Percentiles rank a stretch among this genome's conserved stretches.
Conservation (phyloP, 2,329 filamentous ascomycete genomes). For the Ilyonectria sp. region DNA sequence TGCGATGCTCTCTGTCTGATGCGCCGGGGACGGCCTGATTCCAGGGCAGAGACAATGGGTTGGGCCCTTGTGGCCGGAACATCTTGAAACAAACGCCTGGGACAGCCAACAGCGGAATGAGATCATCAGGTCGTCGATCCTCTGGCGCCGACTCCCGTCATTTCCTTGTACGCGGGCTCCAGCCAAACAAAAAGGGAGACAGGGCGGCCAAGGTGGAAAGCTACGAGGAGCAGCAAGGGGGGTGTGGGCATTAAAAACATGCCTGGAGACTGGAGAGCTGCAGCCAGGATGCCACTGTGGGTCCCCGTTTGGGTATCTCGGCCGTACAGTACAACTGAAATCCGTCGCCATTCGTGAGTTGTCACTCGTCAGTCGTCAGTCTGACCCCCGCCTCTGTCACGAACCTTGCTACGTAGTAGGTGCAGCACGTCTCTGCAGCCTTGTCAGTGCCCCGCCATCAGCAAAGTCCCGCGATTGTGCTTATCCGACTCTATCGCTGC, state of each 20-base stretch:
- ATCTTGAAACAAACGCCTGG: conserved; percentile 51
- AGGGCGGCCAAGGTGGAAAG: conserved; percentile 22
- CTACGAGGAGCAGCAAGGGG: conserved; percentile 23
- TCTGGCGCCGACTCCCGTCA: conserved; percentile 49
- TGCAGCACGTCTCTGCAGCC: conserved; percentile 45
- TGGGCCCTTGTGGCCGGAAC: conserved; percentile 24
- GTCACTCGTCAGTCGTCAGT: conserved; percentile 38
- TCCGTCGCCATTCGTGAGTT: conserved; percentile 36
- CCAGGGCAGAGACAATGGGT: conserved; percentile 32
- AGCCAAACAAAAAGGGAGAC: conserved; percentile 36
- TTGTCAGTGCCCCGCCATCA: conserved; percentile 40
- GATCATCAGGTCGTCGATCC: conserved; percentile 50
- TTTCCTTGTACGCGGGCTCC: conserved; percentile 41
- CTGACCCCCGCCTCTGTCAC: conserved; percentile 42
- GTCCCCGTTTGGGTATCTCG: conserved; percentile 41
- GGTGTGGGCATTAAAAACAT: conserved; percentile 38
- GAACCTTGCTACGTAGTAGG: conserved; percentile 31
- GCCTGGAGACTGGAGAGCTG: conserved; percentile 26
- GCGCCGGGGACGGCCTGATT: conserved; percentile 38
- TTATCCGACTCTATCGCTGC: conserved; percentile 8
- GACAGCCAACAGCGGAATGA: conserved; percentile 48
- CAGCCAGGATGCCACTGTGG: conserved; percentile 38
- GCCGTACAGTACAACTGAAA: conserved; percentile 43
- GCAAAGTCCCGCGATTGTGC: conserved; percentile 11
- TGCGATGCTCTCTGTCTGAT: conserved; percentile 36